A percentile compares a stretch with the other conserved stretches of the same genome.
These are phyloP conservation scores for Lenwebbia sp. DNA, from an alignment of 345 rosid genomes.

Conservation along the genomic window DNA sequence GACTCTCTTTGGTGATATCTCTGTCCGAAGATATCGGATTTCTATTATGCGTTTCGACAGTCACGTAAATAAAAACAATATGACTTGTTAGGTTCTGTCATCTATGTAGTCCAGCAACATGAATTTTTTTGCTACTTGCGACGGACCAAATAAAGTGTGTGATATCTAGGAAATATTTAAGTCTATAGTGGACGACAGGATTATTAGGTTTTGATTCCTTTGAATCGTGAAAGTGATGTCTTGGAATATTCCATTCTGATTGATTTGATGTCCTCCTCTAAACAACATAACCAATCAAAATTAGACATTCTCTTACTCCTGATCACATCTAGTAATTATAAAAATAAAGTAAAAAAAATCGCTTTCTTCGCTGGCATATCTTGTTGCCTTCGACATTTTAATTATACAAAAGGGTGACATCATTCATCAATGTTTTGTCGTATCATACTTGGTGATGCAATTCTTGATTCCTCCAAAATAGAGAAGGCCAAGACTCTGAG, in stretches of 20 bases:
- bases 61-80: background rate
- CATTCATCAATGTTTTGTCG: background rate
- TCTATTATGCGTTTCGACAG: too few relatives aligned
- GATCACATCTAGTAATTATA: background rate
- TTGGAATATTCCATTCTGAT: background rate
- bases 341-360: background rate
- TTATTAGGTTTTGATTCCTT: background rate
- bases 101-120: too few relatives aligned
- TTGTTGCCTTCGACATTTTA: background rate
- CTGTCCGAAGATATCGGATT: accelerated
- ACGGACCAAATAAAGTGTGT: background rate
- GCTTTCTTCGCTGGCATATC: background rate
- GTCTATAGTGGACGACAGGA: background rate
- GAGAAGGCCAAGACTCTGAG: background rate
- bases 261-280: background rate
- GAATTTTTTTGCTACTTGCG: background rate
- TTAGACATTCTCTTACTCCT: background rate
- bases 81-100: background rate
- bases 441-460: background rate
- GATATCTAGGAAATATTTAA: background rate
- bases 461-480: background rate
- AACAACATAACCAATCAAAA: background rate
- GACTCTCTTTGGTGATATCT: too few relatives aligned
- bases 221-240: background rate
- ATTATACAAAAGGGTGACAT: too few relatives aligned